Evolutionary conservation across 163 green algal species (phyloP), one percentile per base, ranked within the genome.

Genomic region (Scenedesmus sp.): DNA sequence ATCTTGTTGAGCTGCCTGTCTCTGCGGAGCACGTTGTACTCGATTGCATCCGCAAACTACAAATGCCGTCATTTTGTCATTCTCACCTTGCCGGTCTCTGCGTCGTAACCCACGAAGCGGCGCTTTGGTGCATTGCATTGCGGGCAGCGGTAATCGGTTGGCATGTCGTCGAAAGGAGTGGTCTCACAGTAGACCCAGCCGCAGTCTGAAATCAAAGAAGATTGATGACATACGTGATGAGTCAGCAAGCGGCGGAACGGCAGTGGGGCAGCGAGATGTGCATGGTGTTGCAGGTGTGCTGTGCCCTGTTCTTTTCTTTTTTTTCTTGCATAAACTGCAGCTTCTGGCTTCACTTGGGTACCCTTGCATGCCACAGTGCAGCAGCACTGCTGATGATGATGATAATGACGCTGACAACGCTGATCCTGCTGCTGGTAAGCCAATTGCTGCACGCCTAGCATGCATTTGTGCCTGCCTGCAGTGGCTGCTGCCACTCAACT

Each of bases 91-190:
- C 96, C 97, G 26, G 95, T 98, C 12, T 97, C 92, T 10, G 93
- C 85, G 79, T 99, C 96, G 88, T 98, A 99, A 1, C 82, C 49
- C 10, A 97, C 96, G 92, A 99, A 99, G 87, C 98, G 96, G 85
- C 96, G 96, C 94, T 98, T 98, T 89, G 97, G 97, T 0, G 98
- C 98, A 56, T 96, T 95, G 95, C 85, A 98, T 91, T 99, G 97
- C 30, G 97, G 97, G 96, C 98, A 99, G 33, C 94, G 86, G 92
- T 98, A 99, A 90, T 95, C 94, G 33, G 82, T 79, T 20, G 92
- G 46, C 37, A 95, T 92, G 53, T 99, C 95, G 33, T 97, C 96
- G 90, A 99, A 99, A 2, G 98, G 97, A 81, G 91, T 95, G 86
- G 88, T 94, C 90, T 96, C 92, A 76, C 93, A 95, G 93, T 96